Evolutionary conservation across 345 rosid species (phyloP), one percentile per base, ranked within the genome.

Genomic region (Balakata baccata): DNA sequence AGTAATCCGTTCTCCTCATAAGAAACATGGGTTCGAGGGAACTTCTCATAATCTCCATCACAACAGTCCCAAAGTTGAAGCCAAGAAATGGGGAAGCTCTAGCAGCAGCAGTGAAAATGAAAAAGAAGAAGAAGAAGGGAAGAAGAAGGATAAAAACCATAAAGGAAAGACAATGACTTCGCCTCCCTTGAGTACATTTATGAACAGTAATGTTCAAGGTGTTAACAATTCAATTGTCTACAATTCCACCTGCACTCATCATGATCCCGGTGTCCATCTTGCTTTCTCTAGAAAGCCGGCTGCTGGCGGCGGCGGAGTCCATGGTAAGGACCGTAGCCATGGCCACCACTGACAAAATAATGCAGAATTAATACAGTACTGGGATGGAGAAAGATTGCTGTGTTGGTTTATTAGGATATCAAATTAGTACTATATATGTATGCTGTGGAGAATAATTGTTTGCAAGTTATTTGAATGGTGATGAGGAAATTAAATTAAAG

Each of bases 201-300:
- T 73, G 92, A 95, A 95, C 75, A 92, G 98, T 79, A 95, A 95
- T 39, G 99, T 90, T 56, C 99, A 95, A 80, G 91, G 90, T 74
- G 80, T 92, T 73, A 95, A 92, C 81, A 95, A 89, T 83, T 95
- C 99, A 6, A 86, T 95, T 29, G 75, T 92, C 59, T 88, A 68
- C 84, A 83, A 91, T 25, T 86, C 97, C 60, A 75, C 89, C 3
- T 88, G 89, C 75, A 81, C 77, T 67, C 92, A 90, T 81, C 89
- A 89, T 52, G 94, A 92, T 76, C 98, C 99, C 20, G 98, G 99
- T 1, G 91, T 89, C 54, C 99, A 88, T 77, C 85, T 90, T 50
- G 50, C 84, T 39, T 77, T 90, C 53, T 76, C 80, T 6, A 69
- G 85, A 62, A 92, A 87, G 74, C 90, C 62, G 37, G 61, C 61